Percentiles rank a stretch among this genome's conserved stretches.
Evolutionary conservation across 805 yeast genomes (phyloP).

Genomic region (Cyberlindnera maritima): DNA sequence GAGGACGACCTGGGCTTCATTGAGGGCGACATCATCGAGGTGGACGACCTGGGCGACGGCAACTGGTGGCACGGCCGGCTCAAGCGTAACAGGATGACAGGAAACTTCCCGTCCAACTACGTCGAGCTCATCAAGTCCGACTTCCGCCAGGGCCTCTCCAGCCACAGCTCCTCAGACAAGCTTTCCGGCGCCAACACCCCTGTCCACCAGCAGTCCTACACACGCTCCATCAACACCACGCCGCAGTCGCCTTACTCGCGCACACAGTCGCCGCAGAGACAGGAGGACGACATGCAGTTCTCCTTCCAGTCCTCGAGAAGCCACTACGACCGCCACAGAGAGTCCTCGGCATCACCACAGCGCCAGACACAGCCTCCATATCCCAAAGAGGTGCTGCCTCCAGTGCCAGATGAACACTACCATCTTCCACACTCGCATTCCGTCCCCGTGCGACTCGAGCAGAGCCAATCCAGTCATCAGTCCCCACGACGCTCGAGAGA

Average conservation of each 20-base stretch:
- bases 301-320: conserved; percentile 27
- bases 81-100: conserved; percentile 75
- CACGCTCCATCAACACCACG: conserved; percentile 1
- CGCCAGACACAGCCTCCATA: conserved; percentile 7
- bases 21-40: conserved; percentile 91
- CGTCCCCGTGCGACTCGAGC: conserved; percentile 21
- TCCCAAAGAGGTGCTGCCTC: conserved; percentile 5
- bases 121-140: conserved; percentile 55
- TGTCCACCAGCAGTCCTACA: conserved; percentile 2
- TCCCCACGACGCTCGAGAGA: conserved; percentile 11
- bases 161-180: conserved; percentile 4
- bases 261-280: conserved; percentile 5
- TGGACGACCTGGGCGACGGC: conserved; percentile 76
- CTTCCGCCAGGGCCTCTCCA: conserved; percentile 13
- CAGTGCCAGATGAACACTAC: conserved; percentile 3
- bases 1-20: conserved; percentile 89
- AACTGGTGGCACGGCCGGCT: conserved; percentile 90
- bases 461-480: not conserved
- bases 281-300: conserved; percentile 25
- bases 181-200: conserved; percentile 1
- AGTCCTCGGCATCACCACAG: not conserved
- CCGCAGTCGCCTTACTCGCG: conserved; percentile 18
- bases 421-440: conserved; percentile 26
- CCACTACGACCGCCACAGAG: conserved; percentile 15
- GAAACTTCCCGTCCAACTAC: conserved; percentile 85